Conservation (phyloP, 2,329 filamentous ascomycete genomes). For the Curvularia spicifera region DNA sequence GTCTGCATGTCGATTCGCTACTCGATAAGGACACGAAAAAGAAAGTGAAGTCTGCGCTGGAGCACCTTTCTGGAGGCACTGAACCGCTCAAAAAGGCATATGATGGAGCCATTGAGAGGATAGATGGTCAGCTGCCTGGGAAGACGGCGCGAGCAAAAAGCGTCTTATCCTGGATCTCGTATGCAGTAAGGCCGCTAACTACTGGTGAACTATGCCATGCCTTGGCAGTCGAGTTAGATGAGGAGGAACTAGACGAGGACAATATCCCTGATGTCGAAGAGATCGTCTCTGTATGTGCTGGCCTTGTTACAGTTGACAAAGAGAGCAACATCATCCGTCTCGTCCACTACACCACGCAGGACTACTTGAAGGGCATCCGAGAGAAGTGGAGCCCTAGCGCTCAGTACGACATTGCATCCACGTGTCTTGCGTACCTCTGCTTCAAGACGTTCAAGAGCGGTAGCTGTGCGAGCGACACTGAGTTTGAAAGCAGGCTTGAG, state of each 20-base stretch:
- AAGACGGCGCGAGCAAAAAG: constrained; percentile 42
- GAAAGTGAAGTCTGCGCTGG: constrained; percentile 9
- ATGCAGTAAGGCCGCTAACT: constrained; percentile 23
- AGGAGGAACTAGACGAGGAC: constrained; percentile 14
- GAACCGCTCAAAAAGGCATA: constrained; percentile 17
- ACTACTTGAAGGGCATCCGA: constrained; percentile 32
- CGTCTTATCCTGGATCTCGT: constrained; percentile 25
- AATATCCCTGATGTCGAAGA: constrained; percentile 20
- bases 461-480: constrained; percentile 17
- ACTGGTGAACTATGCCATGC: constrained; percentile 22
- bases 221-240: constrained; percentile 16
- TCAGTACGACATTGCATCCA: constrained; percentile 24
- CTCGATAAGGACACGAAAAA: constrained; percentile 13
- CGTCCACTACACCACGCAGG: constrained; percentile 37
- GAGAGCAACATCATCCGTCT: constrained; percentile 35
- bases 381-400: not conserved
- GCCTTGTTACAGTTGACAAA: constrained; percentile 26
- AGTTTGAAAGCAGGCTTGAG: constrained; percentile 24
- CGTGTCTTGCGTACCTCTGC: constrained; percentile 40
- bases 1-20: constrained; percentile 19
- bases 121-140: constrained; percentile 46
- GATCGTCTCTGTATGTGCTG: constrained; percentile 29
- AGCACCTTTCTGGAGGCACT: constrained; percentile 8
- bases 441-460: constrained; percentile 30
- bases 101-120: constrained; percentile 34